Evolutionary conservation across 2,329 filamentous ascomycete genomes (phyloP), one percentile per base, ranked within the genome.

Genomic region (Cadophora malorum): DNA sequence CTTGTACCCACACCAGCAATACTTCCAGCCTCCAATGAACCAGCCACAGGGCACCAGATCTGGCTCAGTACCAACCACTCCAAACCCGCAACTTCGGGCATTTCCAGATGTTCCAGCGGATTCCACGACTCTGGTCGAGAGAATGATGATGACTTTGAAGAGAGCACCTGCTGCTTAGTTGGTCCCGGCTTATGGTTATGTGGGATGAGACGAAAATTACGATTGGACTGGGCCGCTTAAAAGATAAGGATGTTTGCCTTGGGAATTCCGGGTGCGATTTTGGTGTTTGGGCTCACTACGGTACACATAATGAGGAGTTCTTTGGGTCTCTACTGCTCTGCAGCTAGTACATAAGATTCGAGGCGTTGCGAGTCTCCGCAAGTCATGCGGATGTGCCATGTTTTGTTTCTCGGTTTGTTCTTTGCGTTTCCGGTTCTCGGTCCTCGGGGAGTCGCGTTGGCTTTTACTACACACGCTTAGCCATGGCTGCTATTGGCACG

Each of bases 111-210:
- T 78, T 2, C 76, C 76, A 9, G 71, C 69, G 38, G 76, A 78
- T 60, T 76, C 75, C 0, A 73, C 73, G 4, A 73, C 82, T 31
- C 79, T 86, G 50, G 80, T 87, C 55, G 83, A 86, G 74, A 81
- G 81, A 69, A 83, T 87, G 80, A 82, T 87, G 80, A 74, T 76
- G 53, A 85, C 86, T 70, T 77, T 87, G 16, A 81, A 81, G 52
- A 79, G 81, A 61, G 72, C 71, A 21, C 50, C 67, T 14, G 50
- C 64, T 19, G 25, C 21, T 28, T 33, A 62, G 47, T 12, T 65
- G 25, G 21, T n/a, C 45, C 33, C 35, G 49, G 47, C n/a, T 59
- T 52, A 25, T 14, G 60, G 33, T 33, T 16, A 38, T 55, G 50
- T 58, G 60, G 52, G 45, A 64, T 59, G 63, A 55, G 62, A 67